A percentile compares a stretch with the other conserved stretches of the same genome.
Conservation (phyloP, 23 red algal species). For the Agarophyton chilense region DNA sequence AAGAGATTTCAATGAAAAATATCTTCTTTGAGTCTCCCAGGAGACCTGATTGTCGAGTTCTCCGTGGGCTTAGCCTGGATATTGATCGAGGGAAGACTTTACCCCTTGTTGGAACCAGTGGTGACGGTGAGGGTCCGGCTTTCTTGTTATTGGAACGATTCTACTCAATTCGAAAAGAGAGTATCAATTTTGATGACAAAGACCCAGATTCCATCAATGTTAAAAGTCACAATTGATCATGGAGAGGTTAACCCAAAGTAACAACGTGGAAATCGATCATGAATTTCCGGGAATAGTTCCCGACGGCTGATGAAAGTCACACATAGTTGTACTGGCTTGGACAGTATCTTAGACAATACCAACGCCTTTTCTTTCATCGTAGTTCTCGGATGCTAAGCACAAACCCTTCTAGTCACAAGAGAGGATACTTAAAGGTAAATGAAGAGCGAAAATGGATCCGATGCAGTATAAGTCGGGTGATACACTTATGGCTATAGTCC, state of each 20-base stretch:
- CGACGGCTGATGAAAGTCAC: too few relatives aligned
- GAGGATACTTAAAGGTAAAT: too few relatives aligned
- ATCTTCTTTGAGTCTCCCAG: slow-evolving; percentile 86
- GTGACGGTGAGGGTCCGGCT: slow-evolving; percentile 6
- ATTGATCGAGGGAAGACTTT: slow-evolving; percentile 73
- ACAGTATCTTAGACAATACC: too few relatives aligned
- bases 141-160: slow-evolving; percentile 68
- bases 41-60: slow-evolving; percentile 71
- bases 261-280: too few relatives aligned
- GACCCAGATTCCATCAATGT: slow-evolving; percentile 44
- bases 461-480: background rate
- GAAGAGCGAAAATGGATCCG: background rate
- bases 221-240: too few relatives aligned
- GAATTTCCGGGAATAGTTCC: too few relatives aligned
- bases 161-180: slow-evolving; percentile 73
- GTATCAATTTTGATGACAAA: slow-evolving; percentile 68
- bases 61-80: slow-evolving; percentile 69
- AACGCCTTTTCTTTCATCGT: too few relatives aligned
- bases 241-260: too few relatives aligned
- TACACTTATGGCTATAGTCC: background rate
- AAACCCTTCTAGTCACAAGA: too few relatives aligned
- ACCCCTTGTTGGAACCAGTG: slow-evolving; percentile 8
- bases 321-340: too few relatives aligned
- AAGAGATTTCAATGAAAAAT: slow-evolving; percentile 62
- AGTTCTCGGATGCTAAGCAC: too few relatives aligned